Percentiles rank a stretch among this genome's conserved stretches.
phyloP scores from a whole-genome alignment of 352 stramenopile species.

The Discostella stelligera region DNA sequence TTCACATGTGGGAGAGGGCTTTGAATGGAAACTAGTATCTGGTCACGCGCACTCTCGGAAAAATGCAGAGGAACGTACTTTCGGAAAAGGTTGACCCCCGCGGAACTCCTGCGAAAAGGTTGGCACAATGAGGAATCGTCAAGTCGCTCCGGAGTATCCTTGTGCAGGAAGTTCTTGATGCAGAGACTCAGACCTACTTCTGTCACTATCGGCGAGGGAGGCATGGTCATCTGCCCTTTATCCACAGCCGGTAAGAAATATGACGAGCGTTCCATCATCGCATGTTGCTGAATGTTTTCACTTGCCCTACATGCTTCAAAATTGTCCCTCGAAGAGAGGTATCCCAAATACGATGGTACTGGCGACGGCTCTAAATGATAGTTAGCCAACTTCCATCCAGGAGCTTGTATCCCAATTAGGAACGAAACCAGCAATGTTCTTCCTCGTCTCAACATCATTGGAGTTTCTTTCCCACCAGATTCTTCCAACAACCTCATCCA shows the following conservation, averaged over 20 bases:
- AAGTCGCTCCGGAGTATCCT: conserved; percentile 3
- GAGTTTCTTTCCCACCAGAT: conserved; percentile 38
- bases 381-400: conserved; percentile 33
- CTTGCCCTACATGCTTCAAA: conserved; percentile 1
- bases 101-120: not conserved
- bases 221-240: conserved; percentile 8
- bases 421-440: conserved; percentile 43
- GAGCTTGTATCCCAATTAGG: conserved; percentile 28
- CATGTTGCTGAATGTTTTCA: conserved; percentile 3
- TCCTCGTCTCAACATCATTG: conserved; percentile 39
- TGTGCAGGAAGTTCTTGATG: conserved; percentile 36
- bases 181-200: conserved; percentile 47
- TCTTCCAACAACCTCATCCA: conserved; percentile 45
- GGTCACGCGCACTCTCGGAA: conserved; percentile 8
- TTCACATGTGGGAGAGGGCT: conserved; percentile 35
- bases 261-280: conserved; percentile 25
- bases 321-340: conserved; percentile 27
- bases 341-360: conserved; percentile 45
- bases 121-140: not conserved
- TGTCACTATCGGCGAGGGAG: conserved; percentile 39
- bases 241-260: conserved; percentile 35
- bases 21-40: conserved; percentile 27
- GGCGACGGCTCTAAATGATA: conserved; percentile 22
- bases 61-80: conserved; percentile 17
- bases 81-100: conserved; percentile 25